phyloP scores from a whole-genome alignment of 352 stramenopile species.

The Pythium aquatile region DNA sequence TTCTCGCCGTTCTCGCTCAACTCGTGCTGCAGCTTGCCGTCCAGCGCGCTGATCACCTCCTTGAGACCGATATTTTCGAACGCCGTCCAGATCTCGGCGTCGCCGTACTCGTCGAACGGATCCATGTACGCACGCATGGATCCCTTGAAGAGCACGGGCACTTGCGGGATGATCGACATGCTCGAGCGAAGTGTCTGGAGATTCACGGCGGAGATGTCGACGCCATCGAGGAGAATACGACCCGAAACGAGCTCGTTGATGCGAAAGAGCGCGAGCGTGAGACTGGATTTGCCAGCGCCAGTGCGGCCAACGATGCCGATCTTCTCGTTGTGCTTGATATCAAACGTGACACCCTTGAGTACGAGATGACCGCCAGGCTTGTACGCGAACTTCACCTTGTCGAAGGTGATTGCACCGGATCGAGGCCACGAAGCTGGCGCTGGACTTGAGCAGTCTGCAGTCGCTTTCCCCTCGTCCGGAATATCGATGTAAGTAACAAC shows the following conservation, averaged over 20 bases:
- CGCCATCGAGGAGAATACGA: conserved; percentile 34
- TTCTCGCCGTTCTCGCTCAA: conserved; percentile 68
- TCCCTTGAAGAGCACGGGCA: conserved; percentile 90
- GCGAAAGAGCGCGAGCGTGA: conserved; percentile 90
- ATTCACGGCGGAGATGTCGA: conserved; percentile 30
- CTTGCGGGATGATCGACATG: conserved; percentile 52
- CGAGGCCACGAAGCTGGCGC: conserved; percentile 46
- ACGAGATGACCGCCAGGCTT: conserved; percentile 40
- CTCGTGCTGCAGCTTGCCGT: conserved; percentile 18
- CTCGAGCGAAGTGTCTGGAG: conserved; percentile 23
- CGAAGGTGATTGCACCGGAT: conserved; percentile 62
- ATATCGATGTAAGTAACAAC: conserved; percentile 43
- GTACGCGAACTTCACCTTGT: conserved; percentile 82
- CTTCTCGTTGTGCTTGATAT: conserved; percentile 43
- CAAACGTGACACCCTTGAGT: conserved; percentile 43
- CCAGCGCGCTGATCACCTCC: conserved; percentile 40
- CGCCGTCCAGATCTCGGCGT: conserved; percentile 67
- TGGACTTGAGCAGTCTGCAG: neutral
- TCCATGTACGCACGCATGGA: conserved; percentile 83
- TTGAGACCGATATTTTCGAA: conserved; percentile 67
- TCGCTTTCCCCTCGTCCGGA: conserved; percentile 21
- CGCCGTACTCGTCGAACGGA: conserved; percentile 70
- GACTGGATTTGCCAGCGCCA: conserved; percentile 77
- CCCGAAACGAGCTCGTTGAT: conserved; percentile 87
- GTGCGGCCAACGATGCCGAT: conserved; percentile 91